phyloP scores from a whole-genome alignment of 2,329 filamentous ascomycete species.

The Paracamarosporium sp. region DNA sequence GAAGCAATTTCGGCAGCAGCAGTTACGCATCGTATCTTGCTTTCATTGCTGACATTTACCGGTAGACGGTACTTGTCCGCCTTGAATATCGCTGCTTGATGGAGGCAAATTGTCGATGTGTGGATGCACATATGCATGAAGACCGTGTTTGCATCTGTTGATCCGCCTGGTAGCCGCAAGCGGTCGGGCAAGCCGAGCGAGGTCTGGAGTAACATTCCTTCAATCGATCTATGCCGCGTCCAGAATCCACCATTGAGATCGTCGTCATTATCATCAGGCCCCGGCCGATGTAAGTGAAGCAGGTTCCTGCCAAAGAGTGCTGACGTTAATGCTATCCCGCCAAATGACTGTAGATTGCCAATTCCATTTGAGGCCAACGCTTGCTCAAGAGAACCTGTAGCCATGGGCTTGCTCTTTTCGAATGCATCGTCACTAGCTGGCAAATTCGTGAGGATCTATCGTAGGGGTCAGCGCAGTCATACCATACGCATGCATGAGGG shows the following conservation, averaged over 20 bases:
- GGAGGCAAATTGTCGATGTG: conserved; percentile 94
- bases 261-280: conserved; percentile 79
- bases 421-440: conserved; percentile 87
- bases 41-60: conserved; percentile 80
- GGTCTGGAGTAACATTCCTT: conserved; percentile 88
- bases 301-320: conserved; percentile 90
- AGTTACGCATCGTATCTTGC: conserved; percentile 90
- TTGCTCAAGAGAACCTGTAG: conserved; percentile 73
- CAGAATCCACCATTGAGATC: conserved; percentile 95
- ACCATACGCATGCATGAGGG: neutral
- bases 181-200: conserved; percentile 81
- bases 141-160: conserved; percentile 82
- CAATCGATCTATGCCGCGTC: conserved; percentile 88
- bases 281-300: conserved; percentile 86
- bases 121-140: conserved; percentile 98
- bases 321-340: conserved; percentile 82
- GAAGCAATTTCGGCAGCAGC: conserved; percentile 92
- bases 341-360: conserved; percentile 76
- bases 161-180: conserved; percentile 78
- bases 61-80: conserved; percentile 87
- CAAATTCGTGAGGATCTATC: conserved; percentile 78
- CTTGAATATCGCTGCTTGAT: conserved; percentile 97
- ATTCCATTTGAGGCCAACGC: conserved; percentile 75
- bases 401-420: conserved; percentile 76
- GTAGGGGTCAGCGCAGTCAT: conserved; percentile 14